phyloP scores from a whole-genome alignment of 108 stramenopile species.

The Bacterosira constricta region DNA sequence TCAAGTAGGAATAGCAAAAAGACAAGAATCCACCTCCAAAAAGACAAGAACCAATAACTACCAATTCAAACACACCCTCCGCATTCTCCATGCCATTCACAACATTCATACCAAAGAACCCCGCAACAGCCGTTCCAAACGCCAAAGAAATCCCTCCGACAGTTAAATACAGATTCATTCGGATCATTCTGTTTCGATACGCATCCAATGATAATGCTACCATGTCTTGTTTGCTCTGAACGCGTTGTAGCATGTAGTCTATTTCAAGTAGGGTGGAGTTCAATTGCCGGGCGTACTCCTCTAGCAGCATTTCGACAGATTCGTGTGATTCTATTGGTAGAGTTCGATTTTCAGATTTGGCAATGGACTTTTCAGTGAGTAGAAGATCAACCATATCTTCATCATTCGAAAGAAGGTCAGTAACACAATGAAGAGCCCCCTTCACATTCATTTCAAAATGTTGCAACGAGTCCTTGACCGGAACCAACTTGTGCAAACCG shows the following conservation, averaged over 20 bases:
- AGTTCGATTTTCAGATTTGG: slow-evolving; percentile 46
- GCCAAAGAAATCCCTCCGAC: slow-evolving; percentile 66
- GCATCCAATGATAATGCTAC: slow-evolving; percentile 74
- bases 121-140: slow-evolving; percentile 77
- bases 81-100: slow-evolving; percentile 73
- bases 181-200: slow-evolving; percentile 85
- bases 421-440: slow-evolving; percentile 69
- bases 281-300: slow-evolving; percentile 84
- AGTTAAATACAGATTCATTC: slow-evolving; percentile 85
- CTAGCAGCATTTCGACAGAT: slow-evolving; percentile 79
- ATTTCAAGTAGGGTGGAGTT: slow-evolving; percentile 70
- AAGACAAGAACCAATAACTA: slow-evolving; percentile 46
- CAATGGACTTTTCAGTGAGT: slow-evolving; percentile 72
- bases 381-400: slow-evolving; percentile 83
- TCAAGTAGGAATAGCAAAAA: slow-evolving; percentile 54
- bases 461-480: slow-evolving; percentile 83
- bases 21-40: slow-evolving; percentile 57
- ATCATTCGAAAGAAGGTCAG: slow-evolving; percentile 73
- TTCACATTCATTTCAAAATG: slow-evolving; percentile 81
- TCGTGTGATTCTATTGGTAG: slow-evolving; percentile 67
- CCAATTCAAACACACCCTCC: slow-evolving; percentile 59
- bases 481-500: slow-evolving; percentile 78
- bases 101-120: slow-evolving; percentile 93
- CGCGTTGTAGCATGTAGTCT: slow-evolving; percentile 63
- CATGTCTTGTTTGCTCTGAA: slow-evolving; percentile 89